Percentiles rank a stretch among this genome's conserved stretches.
Evolutionary conservation across 2,329 filamentous ascomycete species (phyloP).

Genomic region (Zymoseptoria crescenta): DNA sequence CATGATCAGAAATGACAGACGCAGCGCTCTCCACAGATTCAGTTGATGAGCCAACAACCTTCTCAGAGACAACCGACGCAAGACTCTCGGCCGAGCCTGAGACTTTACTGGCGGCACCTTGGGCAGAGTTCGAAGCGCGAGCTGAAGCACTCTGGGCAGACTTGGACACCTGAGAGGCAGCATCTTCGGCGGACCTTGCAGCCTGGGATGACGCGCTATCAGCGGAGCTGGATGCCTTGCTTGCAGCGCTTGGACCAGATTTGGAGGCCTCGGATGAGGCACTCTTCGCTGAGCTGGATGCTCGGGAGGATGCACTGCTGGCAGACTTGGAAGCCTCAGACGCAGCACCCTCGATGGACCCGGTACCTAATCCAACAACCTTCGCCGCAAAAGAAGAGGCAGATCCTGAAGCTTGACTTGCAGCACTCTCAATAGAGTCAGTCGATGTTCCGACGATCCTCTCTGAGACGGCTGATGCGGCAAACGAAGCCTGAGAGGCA

Average conservation of each 20-base stretch:
- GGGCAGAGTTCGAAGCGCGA: slow-evolving; percentile 9
- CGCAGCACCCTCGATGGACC: slow-evolving; percentile 45
- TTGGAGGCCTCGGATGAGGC: slow-evolving; percentile 8
- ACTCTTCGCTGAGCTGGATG: slow-evolving; percentile 1
- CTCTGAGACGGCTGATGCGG: not conserved
- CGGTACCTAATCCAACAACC: slow-evolving; percentile 24
- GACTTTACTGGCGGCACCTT: slow-evolving; percentile 11
- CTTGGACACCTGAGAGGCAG: not conserved
- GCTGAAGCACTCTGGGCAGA: slow-evolving; percentile 11
- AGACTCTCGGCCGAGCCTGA: slow-evolving; percentile 14
- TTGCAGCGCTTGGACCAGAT: slow-evolving; percentile 13
- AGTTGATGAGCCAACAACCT: slow-evolving; percentile 16
- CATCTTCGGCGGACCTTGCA: not conserved
- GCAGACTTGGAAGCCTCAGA: slow-evolving; percentile 40
- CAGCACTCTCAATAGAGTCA: slow-evolving; percentile 45
- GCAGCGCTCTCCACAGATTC: slow-evolving; percentile 16
- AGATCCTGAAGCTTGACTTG: slow-evolving; percentile 41
- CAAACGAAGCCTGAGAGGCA: not conserved
- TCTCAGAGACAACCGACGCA: slow-evolving; percentile 20
- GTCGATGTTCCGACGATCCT: slow-evolving; percentile 22
- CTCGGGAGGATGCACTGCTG: not conserved
- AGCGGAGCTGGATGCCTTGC: not conserved
- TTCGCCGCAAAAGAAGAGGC: slow-evolving; percentile 2
- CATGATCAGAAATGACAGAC: slow-evolving; percentile 20
- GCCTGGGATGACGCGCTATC: slow-evolving; percentile 11